A percentile compares a stretch with the other conserved stretches of the same genome.
Conservation (phyloP, 345 rosid species). For the Lumnitzera racemosa region DNA sequence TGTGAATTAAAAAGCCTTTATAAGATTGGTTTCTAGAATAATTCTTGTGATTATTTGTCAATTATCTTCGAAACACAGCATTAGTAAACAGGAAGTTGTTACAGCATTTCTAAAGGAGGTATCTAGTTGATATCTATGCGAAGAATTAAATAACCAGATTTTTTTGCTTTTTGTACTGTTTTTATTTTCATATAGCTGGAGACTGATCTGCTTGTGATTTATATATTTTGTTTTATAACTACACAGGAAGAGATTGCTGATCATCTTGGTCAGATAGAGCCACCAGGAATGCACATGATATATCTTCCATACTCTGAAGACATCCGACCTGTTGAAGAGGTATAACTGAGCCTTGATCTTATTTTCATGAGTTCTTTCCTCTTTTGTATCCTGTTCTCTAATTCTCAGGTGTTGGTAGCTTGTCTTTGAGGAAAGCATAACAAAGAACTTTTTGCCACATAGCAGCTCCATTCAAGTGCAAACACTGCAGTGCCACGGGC, state of each 20-base stretch:
- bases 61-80: no score
- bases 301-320: conserved; percentile 90
- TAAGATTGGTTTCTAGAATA: no score
- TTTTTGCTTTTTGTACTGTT: no score
- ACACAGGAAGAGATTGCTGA: conserved; percentile 69
- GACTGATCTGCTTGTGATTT: no score
- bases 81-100: no score
- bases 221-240: conserved; percentile 5
- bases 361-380: conserved; percentile 7
- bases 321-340: conserved; percentile 81
- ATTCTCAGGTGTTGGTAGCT: background rate
- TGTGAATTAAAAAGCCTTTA: no score
- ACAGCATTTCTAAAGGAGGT: no score
- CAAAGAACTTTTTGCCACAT: no score
- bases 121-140: no score
- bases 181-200: no score
- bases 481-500: conserved; percentile 48
- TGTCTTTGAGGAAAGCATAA: background rate
- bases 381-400: background rate
- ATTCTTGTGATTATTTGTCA: no score
- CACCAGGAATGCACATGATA: conserved; percentile 95
- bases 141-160: no score
- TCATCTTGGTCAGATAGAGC: conserved; percentile 80
- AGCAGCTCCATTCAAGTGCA: conserved; percentile 47
- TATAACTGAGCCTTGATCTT: conserved; percentile 22